Evolutionary conservation across 2,329 filamentous ascomycete species (phyloP).

Genomic region (Pseudogymnoascus sp.): DNA sequence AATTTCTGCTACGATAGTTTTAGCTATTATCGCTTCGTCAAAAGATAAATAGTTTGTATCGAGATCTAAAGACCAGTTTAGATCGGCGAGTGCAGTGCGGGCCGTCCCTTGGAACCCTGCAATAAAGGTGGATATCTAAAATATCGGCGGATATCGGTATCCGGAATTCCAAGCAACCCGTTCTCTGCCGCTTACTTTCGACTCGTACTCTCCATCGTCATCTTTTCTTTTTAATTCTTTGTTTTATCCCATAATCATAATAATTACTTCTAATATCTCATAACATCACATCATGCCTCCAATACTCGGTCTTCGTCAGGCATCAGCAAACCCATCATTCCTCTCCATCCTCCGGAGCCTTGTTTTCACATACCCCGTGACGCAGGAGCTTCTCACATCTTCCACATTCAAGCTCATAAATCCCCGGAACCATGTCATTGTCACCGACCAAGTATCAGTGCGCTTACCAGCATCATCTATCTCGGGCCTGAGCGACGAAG

Average conservation of each 20-base stretch:
- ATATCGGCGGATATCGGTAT: background rate
- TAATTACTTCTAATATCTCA: background rate
- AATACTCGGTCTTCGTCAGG: background rate
- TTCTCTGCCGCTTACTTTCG: background rate
- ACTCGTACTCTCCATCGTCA: background rate
- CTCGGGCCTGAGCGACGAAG: conserved; percentile 13
- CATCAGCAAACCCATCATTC: background rate
- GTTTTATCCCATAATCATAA: background rate
- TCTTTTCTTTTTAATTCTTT: background rate
- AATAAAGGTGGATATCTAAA: background rate
- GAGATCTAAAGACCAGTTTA: background rate
- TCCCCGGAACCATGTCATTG: background rate
- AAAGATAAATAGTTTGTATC: background rate
- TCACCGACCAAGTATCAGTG: conserved; percentile 7
- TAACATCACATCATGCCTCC: background rate
- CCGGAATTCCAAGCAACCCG: background rate
- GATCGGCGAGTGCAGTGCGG: background rate
- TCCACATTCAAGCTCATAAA: conserved; percentile 1
- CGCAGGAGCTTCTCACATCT: conserved; percentile 3
- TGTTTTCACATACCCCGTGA: conserved; percentile 1
- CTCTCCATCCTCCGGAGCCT: conserved; percentile 5
- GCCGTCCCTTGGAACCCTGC: background rate
- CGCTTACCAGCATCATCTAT: conserved; percentile 9
- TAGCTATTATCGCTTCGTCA: background rate
- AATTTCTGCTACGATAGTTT: background rate